Evolutionary conservation across 768 basidiomycete genomes (phyloP), one percentile per base, ranked within the genome.

Genomic region (Lentinula lateritia): DNA sequence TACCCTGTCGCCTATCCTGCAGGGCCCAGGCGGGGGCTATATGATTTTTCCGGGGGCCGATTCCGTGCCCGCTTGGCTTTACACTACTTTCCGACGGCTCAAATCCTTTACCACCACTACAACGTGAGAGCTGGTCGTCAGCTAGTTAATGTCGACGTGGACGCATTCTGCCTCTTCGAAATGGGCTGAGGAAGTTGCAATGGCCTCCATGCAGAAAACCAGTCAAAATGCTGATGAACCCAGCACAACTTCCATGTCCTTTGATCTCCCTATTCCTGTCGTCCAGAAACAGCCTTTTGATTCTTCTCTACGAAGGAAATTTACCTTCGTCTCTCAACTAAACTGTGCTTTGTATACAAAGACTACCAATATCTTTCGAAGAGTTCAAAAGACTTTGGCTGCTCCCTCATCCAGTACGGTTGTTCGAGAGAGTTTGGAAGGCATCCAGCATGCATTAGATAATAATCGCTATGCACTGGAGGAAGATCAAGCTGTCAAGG

Each of bases 151-250:
- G 59, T 50, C 59, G 50, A 42, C 32, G 23, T 60, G 59, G 59
- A 50, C 48, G 5, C 39, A 50, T 43, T 38, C 50, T 41, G 59
- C 59, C 50, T 60, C 59, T 41, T 60, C 59, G 15, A 60, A 60
- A 52, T 60, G 59, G 59, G 59, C 59, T 20, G 59, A 50, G 48
- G 59, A 60, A 35, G 59, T 60, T 32, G 59, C 59, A 18, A 48
- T 59, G 58, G 59, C 59, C 28, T 60, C 59, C 41, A 41, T 43
- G 28, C 35, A 57, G 15, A 57, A 32, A 16, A 41, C 13, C 15
- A 36, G 6, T 43, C 28, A 50, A 20, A 28, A 7, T 8, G 39
- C 15, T n/a, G 23, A 50, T 36, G 58, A 50, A 23, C 48, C 59
- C 39, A 50, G n/a, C 39, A 15, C 48, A 7, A 48, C 23, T 12